Evolutionary conservation across 169 alveolate genomes (phyloP), one percentile per base, ranked within the genome.

Genomic region (Eimeria falciformis): DNA sequence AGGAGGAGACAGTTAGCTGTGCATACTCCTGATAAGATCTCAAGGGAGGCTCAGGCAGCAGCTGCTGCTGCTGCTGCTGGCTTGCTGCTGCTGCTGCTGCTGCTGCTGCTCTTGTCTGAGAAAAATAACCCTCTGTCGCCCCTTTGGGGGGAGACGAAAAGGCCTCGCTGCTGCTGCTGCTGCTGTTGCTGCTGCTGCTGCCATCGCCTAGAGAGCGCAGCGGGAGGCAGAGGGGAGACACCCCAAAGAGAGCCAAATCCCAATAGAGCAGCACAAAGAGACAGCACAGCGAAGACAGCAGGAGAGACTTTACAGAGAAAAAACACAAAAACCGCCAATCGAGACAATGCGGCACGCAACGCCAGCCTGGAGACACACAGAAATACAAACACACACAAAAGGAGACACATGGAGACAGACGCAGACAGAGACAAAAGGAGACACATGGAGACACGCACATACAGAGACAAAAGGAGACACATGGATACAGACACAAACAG

Each of bases 31-130:
- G 71, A n/a, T 14, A 58, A 21, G 71, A 58, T 5, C 71, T 14
- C 71, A 58, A 27, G 33, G 71, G 29, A 21, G 71, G 71, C 21
- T 58, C 71, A 5, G 9, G 29, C 71, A 58, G 71, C 71, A 58
- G 71, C 71, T 11, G 33, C 71, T 58, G 71, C 71, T 58, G 71
- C 71, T 58, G 71, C 71, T 5, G 33, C 27, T 14, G 27, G 29
- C n/a, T 50, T 14, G 62, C 14, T 14, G 14, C 7, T 7, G 62
- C 62, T n/a, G n/a, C n/a, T n/a, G n/a, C n/a, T n/a, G n/a, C n/a
- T n/a, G n/a, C n/a, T n/a, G n/a, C n/a, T n/a, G n/a, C n/a, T n/a
- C n/a, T n/a, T n/a, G n/a, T n/a, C n/a, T n/a, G n/a, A n/a, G n/a
- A n/a, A n/a, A n/a, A n/a, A n/a, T n/a, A n/a, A n/a, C n/a, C n/a